Percentiles rank a stretch among this genome's conserved stretches.
Evolutionary conservation across 192 early-diverging fungal species (phyloP).

Genomic region (Coemansia aciculifera): DNA sequence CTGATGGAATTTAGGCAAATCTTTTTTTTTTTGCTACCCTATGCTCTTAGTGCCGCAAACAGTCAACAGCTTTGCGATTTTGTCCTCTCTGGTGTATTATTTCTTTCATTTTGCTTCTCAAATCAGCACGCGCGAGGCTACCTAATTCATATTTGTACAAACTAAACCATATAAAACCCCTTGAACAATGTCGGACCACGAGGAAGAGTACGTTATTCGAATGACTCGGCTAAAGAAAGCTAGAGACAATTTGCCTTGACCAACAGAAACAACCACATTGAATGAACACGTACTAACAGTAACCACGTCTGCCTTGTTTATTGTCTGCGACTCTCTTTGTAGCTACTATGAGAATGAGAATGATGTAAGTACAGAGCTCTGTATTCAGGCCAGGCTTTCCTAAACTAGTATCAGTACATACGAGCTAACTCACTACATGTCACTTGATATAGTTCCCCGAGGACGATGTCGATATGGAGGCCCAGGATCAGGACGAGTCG

Average conservation of each 20-base stretch:
- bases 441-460: slow-evolving; percentile 18
- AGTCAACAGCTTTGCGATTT: neutral
- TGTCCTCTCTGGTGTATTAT: neutral
- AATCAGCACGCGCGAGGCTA: neutral
- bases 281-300: neutral
- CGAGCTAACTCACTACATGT: neutral
- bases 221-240: neutral
- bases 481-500: slow-evolving; percentile 34
- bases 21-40: neutral
- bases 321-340: slow-evolving; percentile 1
- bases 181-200: slow-evolving; percentile 43
- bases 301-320: neutral
- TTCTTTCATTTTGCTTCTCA: neutral
- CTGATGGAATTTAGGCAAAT: neutral
- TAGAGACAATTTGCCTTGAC: neutral
- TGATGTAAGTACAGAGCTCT: neutral
- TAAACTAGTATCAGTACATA: neutral
- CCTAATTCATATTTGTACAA: neutral
- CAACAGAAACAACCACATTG: neutral
- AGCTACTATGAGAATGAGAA: slow-evolving; percentile 20
- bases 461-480: slow-evolving; percentile 30
- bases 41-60: no score
- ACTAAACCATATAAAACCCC: neutral
- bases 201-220: slow-evolving; percentile 28
- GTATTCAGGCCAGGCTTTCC: neutral